A percentile compares a stretch with the other conserved stretches of the same genome.
phyloP scores from a whole-genome alignment of 202 grass and related monocot genomes.

The Dendrocalamus latiflorus region DNA sequence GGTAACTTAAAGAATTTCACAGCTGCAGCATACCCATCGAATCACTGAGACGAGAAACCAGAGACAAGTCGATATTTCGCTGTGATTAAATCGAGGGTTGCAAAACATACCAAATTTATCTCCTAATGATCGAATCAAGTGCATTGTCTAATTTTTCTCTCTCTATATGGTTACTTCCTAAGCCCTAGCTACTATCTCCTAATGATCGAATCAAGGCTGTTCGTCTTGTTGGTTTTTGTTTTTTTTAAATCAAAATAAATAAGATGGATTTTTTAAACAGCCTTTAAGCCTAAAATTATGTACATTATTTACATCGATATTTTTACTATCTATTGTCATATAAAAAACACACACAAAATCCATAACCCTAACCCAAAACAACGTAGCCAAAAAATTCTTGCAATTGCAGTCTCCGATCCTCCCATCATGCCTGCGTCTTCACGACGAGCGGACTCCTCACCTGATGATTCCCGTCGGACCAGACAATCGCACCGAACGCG shows the following conservation, averaged over 20 bases:
- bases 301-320: too few relatives aligned
- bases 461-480: conserved; percentile 69
- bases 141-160: background rate
- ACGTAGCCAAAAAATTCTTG: background rate
- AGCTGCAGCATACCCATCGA: too few relatives aligned
- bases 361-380: too few relatives aligned
- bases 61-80: background rate
- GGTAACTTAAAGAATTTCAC: too few relatives aligned
- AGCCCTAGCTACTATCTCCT: background rate
- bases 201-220: too few relatives aligned
- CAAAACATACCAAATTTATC: background rate
- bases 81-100: background rate
- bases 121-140: background rate
- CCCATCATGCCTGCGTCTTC: conserved; percentile 1
- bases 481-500: conserved; percentile 55
- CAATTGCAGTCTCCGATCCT: background rate
- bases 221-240: too few relatives aligned
- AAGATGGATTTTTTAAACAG: too few relatives aligned
- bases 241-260: too few relatives aligned
- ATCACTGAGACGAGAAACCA: background rate
- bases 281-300: too few relatives aligned
- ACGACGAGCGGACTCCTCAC: conserved; percentile 71
- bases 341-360: too few relatives aligned
- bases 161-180: background rate
- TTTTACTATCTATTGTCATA: too few relatives aligned